Conservation (phyloP, 129 eudicot species). For the Saposhnikovia divaricata region DNA sequence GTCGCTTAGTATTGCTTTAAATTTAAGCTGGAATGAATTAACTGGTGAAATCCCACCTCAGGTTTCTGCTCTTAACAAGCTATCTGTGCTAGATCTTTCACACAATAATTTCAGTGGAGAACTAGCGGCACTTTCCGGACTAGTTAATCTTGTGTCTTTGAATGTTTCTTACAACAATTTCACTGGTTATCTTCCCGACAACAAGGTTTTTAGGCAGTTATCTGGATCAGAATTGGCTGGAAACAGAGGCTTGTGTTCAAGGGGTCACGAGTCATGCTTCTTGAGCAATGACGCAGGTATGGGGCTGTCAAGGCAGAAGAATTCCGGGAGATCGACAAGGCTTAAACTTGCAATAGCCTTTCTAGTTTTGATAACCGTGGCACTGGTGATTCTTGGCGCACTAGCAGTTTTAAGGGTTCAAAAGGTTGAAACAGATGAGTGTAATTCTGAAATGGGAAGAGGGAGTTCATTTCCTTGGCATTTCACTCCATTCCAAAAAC, state of each 20-base stretch:
- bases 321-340: slow-evolving; percentile 33
- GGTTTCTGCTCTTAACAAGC: slow-evolving; percentile 59
- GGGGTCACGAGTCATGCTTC: slow-evolving; percentile 67
- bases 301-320: slow-evolving; percentile 20
- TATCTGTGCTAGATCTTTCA: slow-evolving; percentile 71
- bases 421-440: slow-evolving; percentile 34
- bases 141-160: slow-evolving; percentile 72
- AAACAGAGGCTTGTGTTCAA: slow-evolving; percentile 55
- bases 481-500: slow-evolving; percentile 88
- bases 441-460: slow-evolving; percentile 58
- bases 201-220: slow-evolving; percentile 70
- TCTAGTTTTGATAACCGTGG: slow-evolving; percentile 37
- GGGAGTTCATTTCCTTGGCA: slow-evolving; percentile 60
- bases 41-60: slow-evolving; percentile 63
- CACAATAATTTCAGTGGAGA: slow-evolving; percentile 70
- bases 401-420: slow-evolving; percentile 52
- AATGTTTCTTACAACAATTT: slow-evolving; percentile 86
- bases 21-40: slow-evolving; percentile 68
- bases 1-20: slow-evolving; percentile 68
- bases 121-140: slow-evolving; percentile 51
- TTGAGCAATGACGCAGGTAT: slow-evolving; percentile 24
- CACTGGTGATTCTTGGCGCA: slow-evolving; percentile 52
- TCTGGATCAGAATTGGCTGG: slow-evolving; percentile 58
- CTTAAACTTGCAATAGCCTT: slow-evolving; percentile 58
- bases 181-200: slow-evolving; percentile 79